Base-by-base conservation (phyloP, 2,329 filamentous ascomycete genomes). In the Thermomyces lanuginosus region DNA sequence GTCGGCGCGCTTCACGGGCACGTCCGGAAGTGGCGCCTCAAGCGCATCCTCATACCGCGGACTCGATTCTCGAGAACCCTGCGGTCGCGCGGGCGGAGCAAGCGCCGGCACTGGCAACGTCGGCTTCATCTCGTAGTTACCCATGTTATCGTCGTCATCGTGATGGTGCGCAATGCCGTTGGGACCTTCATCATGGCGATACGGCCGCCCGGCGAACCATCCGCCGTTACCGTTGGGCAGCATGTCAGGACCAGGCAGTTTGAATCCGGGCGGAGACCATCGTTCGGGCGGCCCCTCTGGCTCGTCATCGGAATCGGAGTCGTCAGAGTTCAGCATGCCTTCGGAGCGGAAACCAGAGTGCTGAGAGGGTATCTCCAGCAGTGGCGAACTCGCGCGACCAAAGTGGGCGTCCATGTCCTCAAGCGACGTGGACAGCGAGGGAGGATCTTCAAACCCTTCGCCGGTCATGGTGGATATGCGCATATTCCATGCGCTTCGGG, bases 221-320 rank as follows among this genome's bases (percentile, higher is more conserved):
- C n/a, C n/a, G n/a, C n/a, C n/a, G 33, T 61, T 60, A 43, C 64
- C 72, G 36, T 65, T 69, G 34, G 60, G 51, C 28, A 53, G 48
- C 41, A 61, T 64, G 36, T 56, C 54, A 30, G 45, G 44, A 15
- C 49, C 45, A 33, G 67, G 61, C 61, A 72, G 73, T n/a, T n/a
- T n/a, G n/a, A n/a, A n/a, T 8, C 70, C 70, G 2, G 73, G 73
- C 21, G 73, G 73, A 28, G 69, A 72, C 69, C 70, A 76, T 16
- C 67, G 68, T 25, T 64, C 61, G 28, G 45, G 48, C 14, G 53
- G 51, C 4, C 24, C 29, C 16, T 26, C 15, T 16, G 49, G 36
- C 29, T 53, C 43, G 29, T 42, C 38, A 15, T 64, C 62, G 24
- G 64, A 57, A 18, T 58, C 54, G n/a, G n/a, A n/a, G n/a, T n/a